Percentiles rank a stretch among this genome's conserved stretches.
Conservation (phyloP, 345 rosid species). For the Camelina hispida region DNA sequence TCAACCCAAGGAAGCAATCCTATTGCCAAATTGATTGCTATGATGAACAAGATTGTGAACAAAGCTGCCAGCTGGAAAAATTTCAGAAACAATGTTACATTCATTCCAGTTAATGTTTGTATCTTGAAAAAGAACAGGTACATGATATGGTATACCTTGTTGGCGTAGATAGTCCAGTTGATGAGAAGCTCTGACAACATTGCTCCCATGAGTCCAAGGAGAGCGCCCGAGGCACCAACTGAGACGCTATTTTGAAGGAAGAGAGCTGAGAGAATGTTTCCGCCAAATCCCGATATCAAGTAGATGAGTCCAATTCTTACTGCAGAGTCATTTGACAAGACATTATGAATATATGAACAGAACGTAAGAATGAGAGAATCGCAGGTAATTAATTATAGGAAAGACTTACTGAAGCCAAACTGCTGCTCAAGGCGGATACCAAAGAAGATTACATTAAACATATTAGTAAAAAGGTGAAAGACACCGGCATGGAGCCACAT, state of each 20-base stretch:
- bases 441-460: conserved; percentile 71
- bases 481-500: conserved; percentile 96
- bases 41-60: conserved; percentile 62
- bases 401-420: conserved; percentile 78
- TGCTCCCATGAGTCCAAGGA: conserved; percentile 94
- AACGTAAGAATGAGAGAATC: background rate
- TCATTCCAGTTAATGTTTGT: background rate
- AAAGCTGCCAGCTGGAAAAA: conserved; percentile 61
- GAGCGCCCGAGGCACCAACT: conserved; percentile 99
- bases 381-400: background rate
- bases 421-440: conserved; percentile 94
- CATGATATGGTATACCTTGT: conserved; percentile 61
- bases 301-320: conserved; percentile 79
- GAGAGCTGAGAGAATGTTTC: conserved; percentile 74
- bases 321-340: conserved; percentile 37
- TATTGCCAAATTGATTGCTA: conserved; percentile 67
- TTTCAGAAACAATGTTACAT: background rate
- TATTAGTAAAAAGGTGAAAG: conserved; percentile 77
- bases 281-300: conserved; percentile 79
- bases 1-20: conserved; percentile 95
- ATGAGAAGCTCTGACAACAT: conserved; percentile 94
- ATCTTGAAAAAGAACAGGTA: background rate
- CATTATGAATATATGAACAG: background rate
- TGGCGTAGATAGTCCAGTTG: conserved; percentile 91
- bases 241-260: conserved; percentile 68